Evolutionary conservation across 768 basidiomycete genomes (phyloP).

Genomic region (Lentinula lateritia): DNA sequence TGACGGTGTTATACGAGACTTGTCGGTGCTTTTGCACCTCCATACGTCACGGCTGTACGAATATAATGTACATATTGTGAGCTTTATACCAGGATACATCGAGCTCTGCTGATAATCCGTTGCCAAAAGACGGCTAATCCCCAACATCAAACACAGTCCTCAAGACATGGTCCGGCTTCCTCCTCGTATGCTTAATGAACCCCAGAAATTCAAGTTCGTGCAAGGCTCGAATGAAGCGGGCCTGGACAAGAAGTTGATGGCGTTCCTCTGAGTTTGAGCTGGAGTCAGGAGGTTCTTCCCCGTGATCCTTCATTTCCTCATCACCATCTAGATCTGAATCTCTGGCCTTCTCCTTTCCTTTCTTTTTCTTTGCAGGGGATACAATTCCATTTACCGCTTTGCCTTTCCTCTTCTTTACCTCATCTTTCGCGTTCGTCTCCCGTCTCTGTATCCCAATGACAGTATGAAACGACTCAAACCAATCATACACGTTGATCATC

Average conservation of each 20-base stretch:
- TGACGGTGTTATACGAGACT: too few species aligned
- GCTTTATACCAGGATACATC: too few species aligned
- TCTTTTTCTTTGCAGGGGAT: slow-evolving; percentile 6
- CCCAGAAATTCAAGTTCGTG: slow-evolving; percentile 82
- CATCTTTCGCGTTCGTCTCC: slow-evolving; percentile 13
- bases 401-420: background rate
- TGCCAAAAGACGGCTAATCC: background rate
- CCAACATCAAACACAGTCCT: slow-evolving; percentile 57
- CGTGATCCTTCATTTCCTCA: slow-evolving; percentile 25
- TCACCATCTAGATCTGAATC: slow-evolving; percentile 22
- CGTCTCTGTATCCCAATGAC: slow-evolving; percentile 58
- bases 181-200: slow-evolving; percentile 71
- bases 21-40: too few species aligned
- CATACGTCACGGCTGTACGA: too few species aligned
- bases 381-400: background rate
- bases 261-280: slow-evolving; percentile 31
- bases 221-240: slow-evolving; percentile 71
- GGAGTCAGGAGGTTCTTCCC: slow-evolving; percentile 15
- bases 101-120: too few species aligned
- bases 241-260: slow-evolving; percentile 59
- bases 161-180: slow-evolving; percentile 73
- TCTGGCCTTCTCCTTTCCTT: slow-evolving; percentile 22
- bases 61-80: too few species aligned
- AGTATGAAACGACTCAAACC: slow-evolving; percentile 73
- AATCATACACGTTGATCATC: slow-evolving; percentile 85